Base-by-base conservation (phyloP, 768 basidiomycete genomes). In the Mycena epipterygia region DNA sequence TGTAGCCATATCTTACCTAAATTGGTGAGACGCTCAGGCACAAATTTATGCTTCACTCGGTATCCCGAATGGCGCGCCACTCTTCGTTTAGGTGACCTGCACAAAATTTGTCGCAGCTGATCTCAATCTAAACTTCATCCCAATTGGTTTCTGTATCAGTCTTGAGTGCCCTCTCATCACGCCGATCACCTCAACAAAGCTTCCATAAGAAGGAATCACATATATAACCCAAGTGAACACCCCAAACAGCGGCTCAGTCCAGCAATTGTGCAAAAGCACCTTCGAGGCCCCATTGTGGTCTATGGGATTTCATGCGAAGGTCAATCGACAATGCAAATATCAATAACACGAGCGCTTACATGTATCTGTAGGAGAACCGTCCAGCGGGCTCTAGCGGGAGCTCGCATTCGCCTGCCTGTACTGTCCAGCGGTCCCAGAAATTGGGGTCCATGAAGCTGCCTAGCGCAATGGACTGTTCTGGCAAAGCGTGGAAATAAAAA, bases 161-260 rank as follows among this genome's bases (percentile, higher is more conserved):
- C n/a, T n/a, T n/a, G n/a, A n/a, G n/a, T n/a, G n/a, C n/a, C n/a
- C n/a, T n/a, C n/a, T n/a, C n/a, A n/a, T n/a, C n/a, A n/a, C n/a
- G n/a, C n/a, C n/a, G n/a, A n/a, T n/a, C n/a, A n/a, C n/a, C n/a
- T n/a, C n/a, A n/a, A n/a, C n/a, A n/a, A n/a, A n/a, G n/a, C n/a
- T n/a, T n/a, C n/a, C n/a, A n/a, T n/a, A n/a, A n/a, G n/a, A 48
- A 48, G 21, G 46, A n/a, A 48, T 81, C 76, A 3, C 86, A 25
- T 25, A 48, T 48, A 48, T n/a, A 48, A 19, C 23, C 8, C 9
- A 16, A 48, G 21, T 7, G 46, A 12, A 48, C 7, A 11, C 46
- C 8, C 8, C 46, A 48, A 48, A 6, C 21, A 19, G 46, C 21
- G 46, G 46, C 46, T 48, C 46, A 48, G 46, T 48, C 46, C 19